Conservation (phyloP, 768 basidiomycete genomes). For the Termitomyces heimii region DNA sequence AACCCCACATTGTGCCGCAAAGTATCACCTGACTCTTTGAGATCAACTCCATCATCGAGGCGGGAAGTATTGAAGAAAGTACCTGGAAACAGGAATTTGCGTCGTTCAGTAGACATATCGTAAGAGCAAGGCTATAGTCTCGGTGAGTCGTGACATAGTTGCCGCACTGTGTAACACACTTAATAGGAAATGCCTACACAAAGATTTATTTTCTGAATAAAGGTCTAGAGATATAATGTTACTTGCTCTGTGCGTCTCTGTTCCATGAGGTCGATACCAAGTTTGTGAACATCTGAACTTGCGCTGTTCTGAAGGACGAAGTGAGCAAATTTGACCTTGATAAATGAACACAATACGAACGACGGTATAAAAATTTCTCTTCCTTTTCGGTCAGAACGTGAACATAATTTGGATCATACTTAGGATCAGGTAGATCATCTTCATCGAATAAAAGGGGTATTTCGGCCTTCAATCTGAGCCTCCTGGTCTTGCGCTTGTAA, state of each 20-base stretch:
- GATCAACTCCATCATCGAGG: neutral
- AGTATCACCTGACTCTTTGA: constrained; percentile 41
- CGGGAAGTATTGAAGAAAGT: neutral
- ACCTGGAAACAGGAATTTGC: constrained; percentile 82
- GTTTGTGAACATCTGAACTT: constrained; percentile 69
- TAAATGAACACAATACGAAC: constrained; percentile 31
- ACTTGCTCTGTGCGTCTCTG: constrained; percentile 67
- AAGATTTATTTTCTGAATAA: neutral
- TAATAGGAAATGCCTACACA: constrained; percentile 61
- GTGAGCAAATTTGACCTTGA: neutral
- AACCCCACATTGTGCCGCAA: constrained; percentile 77
- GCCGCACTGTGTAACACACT: constrained; percentile 28
- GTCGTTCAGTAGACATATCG: constrained; percentile 68
- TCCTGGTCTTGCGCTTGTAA: constrained; percentile 56
- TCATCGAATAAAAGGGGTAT: constrained; percentile 65
- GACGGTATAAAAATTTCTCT: constrained; percentile 57
- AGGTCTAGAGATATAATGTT: neutral
- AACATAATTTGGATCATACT: constrained; percentile 62
- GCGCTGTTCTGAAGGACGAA: constrained; percentile 45
- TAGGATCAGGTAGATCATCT: constrained; percentile 79
- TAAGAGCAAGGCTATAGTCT: constrained; percentile 49
- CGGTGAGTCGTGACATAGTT: neutral
- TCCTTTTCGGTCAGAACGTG: constrained; percentile 65
- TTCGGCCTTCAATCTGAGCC: constrained; percentile 53
- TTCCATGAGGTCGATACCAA: constrained; percentile 85